Evolutionary conservation across 176 grass and related monocot genomes (phyloP), one percentile per base, ranked within the genome.

Genomic region (Tillandsia leiboldiana): DNA sequence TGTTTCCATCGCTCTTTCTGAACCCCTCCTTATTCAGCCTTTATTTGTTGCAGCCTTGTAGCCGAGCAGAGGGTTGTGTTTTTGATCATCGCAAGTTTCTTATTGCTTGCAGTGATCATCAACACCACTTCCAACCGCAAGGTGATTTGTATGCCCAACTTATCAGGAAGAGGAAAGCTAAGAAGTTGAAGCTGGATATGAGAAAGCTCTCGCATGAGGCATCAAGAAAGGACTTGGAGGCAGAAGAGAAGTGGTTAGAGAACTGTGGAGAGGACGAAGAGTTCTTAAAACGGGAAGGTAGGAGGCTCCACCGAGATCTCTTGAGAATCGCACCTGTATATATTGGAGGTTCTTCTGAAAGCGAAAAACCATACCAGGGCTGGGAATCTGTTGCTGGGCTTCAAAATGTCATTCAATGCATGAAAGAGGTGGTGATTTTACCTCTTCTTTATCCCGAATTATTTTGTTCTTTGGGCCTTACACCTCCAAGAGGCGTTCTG

Each of bases 311-410:
- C 72, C 81, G 94, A 77, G 94, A 97, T 69, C 81, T 97, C 53
- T 81, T 87, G 74, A 83, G 94, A 77, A 92, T 92, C 28, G 89
- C 89, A 80, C 89, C 94, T 83, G 83, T 83, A 72, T 97, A 85
- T 72, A 93, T 97, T 57, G 94, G 94, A 72, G 89, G 94, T 59
- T 80, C 80, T 77, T 91, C 80, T 81, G 83, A 91, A 76, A 86
- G 69, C 27, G 68, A 87, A 24, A 87, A 96, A 65, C 49, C 52
- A 2, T 85, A 84, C 56, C 23, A 15, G 56, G 94, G 94, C 53
- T 97, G 94, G 94, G 94, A 97, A 71, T 97, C 94, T 85, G 84
- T 97, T 83, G 94, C 94, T 72, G 94, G 94, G 13, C 86, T 97
- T 51, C 83, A 82, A 77, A 82, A 92, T 77, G 94, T 93, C 72